Base-by-base conservation (phyloP, 768 basidiomycete species). In the Holtermannia corniformis region DNA sequence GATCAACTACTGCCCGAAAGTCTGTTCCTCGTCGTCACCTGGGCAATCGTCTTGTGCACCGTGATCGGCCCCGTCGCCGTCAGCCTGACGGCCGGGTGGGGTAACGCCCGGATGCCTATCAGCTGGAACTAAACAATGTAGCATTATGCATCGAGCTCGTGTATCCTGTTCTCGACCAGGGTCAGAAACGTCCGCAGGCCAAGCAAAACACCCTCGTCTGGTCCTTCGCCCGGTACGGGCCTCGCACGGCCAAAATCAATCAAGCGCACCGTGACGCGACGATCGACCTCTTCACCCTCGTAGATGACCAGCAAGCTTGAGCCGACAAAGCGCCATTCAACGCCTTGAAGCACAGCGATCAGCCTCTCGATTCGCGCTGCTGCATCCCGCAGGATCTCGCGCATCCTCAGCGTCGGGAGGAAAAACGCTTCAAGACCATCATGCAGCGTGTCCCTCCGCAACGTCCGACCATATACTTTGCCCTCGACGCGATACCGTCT, bases 391-490 rank as follows among this genome's bases (percentile, higher is more conserved):
- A 92, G 75, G 50, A 91, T 76, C 0, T 78, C 77, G 1, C 82
- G 67, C 21, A 90, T 76, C 19, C 75, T 67, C 13, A 40, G 22
- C 14, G 58, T 53, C n/a, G 55, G 48, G 44, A n/a, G 86, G 75
- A 95, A 91, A 74, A 91, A 92, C 10, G 78, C 76, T 1, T 78
- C 76, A 28, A 93, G 78, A 7, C 85, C 92, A n/a, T 82, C 78
- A 0, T 80, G 80, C 5, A 97, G 80, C 40, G 91, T 80, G 12
- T 79, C 69, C 1, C 78, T 64, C 56, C 79, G 80, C 67, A 96
- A 78, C 12, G 82, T 77, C 61, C 83, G 86, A 40, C 93, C 92
- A 63, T 87, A 95, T 1, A 61, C 56, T 55, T 67, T 71, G 1
- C 83, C 80, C 0, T 82, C 85, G 53, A 78, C 74, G 44, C 84